Conservation (phyloP, 257 asterid species). For the Avicennia marina region DNA sequence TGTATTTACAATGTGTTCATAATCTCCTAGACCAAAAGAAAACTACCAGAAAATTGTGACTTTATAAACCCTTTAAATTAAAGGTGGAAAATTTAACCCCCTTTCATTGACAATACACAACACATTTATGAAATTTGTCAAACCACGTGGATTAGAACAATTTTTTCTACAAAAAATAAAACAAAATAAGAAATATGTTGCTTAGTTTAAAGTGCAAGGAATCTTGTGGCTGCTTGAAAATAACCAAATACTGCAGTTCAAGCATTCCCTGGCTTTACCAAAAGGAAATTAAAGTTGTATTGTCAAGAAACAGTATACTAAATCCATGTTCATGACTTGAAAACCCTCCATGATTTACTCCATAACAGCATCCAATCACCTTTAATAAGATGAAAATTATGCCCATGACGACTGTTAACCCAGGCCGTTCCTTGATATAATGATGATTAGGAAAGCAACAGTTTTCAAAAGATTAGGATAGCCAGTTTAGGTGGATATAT, state of each 20-base stretch:
- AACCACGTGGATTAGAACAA: neutral
- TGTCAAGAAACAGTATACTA: neutral
- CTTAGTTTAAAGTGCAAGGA: neutral
- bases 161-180: neutral
- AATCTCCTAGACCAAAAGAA: too few species aligned
- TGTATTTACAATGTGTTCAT: too few species aligned
- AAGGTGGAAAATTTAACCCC: neutral
- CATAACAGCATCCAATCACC: too few species aligned
- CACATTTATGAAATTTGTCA: neutral
- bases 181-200: neutral
- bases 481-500: conserved; percentile 20
- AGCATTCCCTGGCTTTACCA: neutral
- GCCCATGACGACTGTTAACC: conserved; percentile 21
- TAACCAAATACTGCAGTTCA: neutral
- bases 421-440: conserved; percentile 24
- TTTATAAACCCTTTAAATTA: too few species aligned
- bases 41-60: too few species aligned
- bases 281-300: too few species aligned
- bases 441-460: conserved; percentile 19
- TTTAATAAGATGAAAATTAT: conserved; percentile 6
- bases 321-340: conserved; percentile 14
- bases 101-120: neutral
- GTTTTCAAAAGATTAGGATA: conserved; percentile 13
- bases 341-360: too few species aligned
- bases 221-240: neutral